Percentiles rank a stretch among this genome's conserved stretches.
Evolutionary conservation across 768 basidiomycete genomes (phyloP).

Genomic region (Xanthoconium purpureum): DNA sequence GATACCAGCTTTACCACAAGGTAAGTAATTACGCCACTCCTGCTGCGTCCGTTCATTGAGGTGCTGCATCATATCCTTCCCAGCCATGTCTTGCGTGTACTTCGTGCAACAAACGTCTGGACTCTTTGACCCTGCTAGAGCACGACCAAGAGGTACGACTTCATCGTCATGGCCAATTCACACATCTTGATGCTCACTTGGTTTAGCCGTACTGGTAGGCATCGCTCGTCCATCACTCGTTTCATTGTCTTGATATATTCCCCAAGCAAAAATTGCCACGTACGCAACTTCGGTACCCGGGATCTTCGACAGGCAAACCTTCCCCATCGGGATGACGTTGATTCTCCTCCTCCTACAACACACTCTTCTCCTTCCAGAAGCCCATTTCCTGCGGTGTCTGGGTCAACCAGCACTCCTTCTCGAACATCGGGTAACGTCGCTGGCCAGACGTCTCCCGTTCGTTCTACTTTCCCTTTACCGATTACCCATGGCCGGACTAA

Average conservation of each 20-base stretch:
- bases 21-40: constrained; percentile 32
- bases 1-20: constrained; percentile 72
- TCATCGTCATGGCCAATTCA: background rate
- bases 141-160: constrained; percentile 72
- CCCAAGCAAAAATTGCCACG: constrained; percentile 76
- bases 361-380: constrained; percentile 28
- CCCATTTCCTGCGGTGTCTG: constrained; percentile 16
- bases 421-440: constrained; percentile 21
- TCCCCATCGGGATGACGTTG: constrained; percentile 43
- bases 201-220: constrained; percentile 45
- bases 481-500: constrained; percentile 20
- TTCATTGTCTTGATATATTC: background rate
- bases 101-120: constrained; percentile 72
- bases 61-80: background rate
- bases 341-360: constrained; percentile 31
- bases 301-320: constrained; percentile 72
- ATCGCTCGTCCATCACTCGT: background rate
- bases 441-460: constrained; percentile 27
- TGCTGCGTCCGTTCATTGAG: constrained; percentile 1
- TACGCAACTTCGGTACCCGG: constrained; percentile 73
- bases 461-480: constrained; percentile 34
- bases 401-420: constrained; percentile 7
- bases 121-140: constrained; percentile 73
- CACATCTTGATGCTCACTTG: constrained; percentile 1
- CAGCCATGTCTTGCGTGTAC: constrained; percentile 81